Percentiles rank a stretch among this genome's conserved stretches.
phyloP scores from a whole-genome alignment of 352 stramenopile species.

The Phytophthora agathidicida region DNA sequence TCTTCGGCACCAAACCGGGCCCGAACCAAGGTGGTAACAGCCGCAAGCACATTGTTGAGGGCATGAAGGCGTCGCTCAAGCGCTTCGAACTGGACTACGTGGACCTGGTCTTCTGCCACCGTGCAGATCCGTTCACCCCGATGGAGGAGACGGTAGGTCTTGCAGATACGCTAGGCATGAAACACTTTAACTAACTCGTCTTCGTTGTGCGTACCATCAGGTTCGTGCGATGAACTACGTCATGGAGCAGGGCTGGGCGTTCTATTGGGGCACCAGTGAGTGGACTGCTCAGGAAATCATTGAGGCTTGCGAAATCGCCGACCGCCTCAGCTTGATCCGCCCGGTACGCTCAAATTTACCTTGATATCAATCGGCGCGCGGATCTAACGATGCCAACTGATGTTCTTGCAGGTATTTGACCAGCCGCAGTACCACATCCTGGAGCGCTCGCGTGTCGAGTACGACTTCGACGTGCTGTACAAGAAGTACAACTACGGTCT shows the following conservation, averaged over 20 bases:
- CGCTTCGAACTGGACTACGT: conserved; percentile 64
- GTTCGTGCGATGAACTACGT: conserved; percentile 61
- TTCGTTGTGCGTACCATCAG: not conserved
- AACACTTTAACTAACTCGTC: not conserved
- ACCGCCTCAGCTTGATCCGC: conserved; percentile 40
- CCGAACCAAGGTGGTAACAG: conserved; percentile 45
- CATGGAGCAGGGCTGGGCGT: conserved; percentile 32
- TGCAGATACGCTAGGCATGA: not conserved
- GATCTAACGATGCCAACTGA: conserved; percentile 38
- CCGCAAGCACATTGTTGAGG: conserved; percentile 64
- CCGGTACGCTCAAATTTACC: conserved; percentile 32
- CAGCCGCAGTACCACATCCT: conserved; percentile 83
- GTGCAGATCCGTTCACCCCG: conserved; percentile 58
- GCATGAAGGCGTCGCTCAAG: conserved; percentile 61
- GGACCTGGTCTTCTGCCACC: conserved; percentile 76
- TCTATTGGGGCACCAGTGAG: conserved; percentile 76
- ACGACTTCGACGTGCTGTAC: conserved; percentile 65
- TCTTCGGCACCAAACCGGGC: conserved; percentile 45
- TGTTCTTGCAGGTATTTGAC: conserved; percentile 54
- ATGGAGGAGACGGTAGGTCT: conserved; percentile 68
- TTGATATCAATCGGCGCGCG: not conserved
- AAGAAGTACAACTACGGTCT: conserved; percentile 76
- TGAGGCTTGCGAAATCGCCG: conserved; percentile 48
- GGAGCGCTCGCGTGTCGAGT: conserved; percentile 68
- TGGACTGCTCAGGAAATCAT: conserved; percentile 75